A percentile compares a stretch with the other conserved stretches of the same genome.
These are phyloP conservation scores for Kodamaea fukazawae DNA, from an alignment of 805 yeast species.

Conservation along the genomic window DNA sequence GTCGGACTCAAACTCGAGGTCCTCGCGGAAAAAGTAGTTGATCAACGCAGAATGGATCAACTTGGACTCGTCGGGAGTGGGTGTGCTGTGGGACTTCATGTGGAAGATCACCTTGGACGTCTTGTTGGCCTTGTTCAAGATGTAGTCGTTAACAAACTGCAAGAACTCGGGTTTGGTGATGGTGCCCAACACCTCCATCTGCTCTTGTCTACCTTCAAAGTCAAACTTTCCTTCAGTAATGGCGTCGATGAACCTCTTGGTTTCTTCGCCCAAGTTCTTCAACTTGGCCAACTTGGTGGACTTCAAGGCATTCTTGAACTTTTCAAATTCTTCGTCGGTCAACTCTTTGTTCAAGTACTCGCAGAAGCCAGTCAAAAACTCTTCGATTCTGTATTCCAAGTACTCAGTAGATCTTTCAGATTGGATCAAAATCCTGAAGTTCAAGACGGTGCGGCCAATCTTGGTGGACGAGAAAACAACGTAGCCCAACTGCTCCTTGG, in stretches of 20 bases:
- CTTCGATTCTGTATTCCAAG: constrained; percentile 72
- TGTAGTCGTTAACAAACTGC: constrained; percentile 48
- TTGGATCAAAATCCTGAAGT: constrained; percentile 75
- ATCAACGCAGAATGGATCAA: constrained; percentile 24
- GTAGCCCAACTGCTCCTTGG: constrained; percentile 93
- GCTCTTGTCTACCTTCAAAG: constrained; percentile 55
- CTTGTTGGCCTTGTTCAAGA: constrained; percentile 22
- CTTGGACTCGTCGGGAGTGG: constrained; percentile 17
- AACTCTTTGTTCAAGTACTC: constrained; percentile 44
- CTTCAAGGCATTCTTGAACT: constrained; percentile 67
- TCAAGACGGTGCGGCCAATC: constrained; percentile 67
- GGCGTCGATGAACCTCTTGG: constrained; percentile 57
- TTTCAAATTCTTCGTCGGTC: constrained; percentile 61
- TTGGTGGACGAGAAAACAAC: constrained; percentile 81
- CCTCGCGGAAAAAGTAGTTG: constrained; percentile 24
- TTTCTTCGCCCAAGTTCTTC: constrained; percentile 79
- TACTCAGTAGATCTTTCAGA: constrained; percentile 75
- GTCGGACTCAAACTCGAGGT: constrained; percentile 23
- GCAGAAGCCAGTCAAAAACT: constrained; percentile 54
- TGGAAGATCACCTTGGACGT: constrained; percentile 25
- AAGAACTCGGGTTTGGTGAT: constrained; percentile 58
- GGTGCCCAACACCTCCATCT: constrained; percentile 53
- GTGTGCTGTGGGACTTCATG: constrained; percentile 52
- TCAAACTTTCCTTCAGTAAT: constrained; percentile 79
- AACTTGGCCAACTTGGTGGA: constrained; percentile 64